These are phyloP conservation scores for Haplographium delicatum DNA, from an alignment of 495 filamentous ascomycete genomes.

Conservation along the genomic window DNA sequence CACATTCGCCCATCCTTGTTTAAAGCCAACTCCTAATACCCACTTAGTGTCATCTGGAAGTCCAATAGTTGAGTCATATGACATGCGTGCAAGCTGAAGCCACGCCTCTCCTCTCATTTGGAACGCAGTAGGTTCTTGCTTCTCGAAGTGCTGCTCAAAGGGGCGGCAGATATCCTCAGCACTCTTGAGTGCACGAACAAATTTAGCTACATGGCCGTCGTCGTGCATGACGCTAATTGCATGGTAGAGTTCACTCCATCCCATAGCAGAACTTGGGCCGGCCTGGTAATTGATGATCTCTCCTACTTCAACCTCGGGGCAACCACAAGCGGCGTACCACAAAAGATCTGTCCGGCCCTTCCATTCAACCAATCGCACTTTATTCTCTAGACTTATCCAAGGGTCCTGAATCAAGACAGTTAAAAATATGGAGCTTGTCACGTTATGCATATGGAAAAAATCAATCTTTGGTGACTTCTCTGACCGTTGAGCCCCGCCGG, in stretches of 20 bases:
- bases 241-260: constrained; percentile 29
- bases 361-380: constrained; percentile 32
- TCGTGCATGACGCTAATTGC: constrained; percentile 29
- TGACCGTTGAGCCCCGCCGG: constrained; percentile 25
- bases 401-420: constrained; percentile 23
- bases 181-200: constrained; percentile 32
- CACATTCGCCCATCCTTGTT: constrained; percentile 41
- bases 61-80: constrained; percentile 29
- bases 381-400: constrained; percentile 29
- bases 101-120: constrained; percentile 30
- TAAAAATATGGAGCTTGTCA: constrained; percentile 31
- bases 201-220: constrained; percentile 37
- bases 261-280: constrained; percentile 19
- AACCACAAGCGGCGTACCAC: constrained; percentile 30
- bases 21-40: constrained; percentile 40
- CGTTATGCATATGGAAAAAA: constrained; percentile 39
- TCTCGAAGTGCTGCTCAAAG: constrained; percentile 21
- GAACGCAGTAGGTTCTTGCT: constrained; percentile 16
- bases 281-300: constrained; percentile 19
- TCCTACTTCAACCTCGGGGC: constrained; percentile 18
- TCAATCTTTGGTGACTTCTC: constrained; percentile 33
- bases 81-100: constrained; percentile 33
- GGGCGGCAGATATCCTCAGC: constrained; percentile 24
- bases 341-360: constrained; percentile 34
- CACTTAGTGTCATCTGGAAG: constrained; percentile 32